These are phyloP conservation scores for Xanthoceras sorbifolium DNA, from an alignment of 345 rosid genomes.

Conservation along the genomic window DNA sequence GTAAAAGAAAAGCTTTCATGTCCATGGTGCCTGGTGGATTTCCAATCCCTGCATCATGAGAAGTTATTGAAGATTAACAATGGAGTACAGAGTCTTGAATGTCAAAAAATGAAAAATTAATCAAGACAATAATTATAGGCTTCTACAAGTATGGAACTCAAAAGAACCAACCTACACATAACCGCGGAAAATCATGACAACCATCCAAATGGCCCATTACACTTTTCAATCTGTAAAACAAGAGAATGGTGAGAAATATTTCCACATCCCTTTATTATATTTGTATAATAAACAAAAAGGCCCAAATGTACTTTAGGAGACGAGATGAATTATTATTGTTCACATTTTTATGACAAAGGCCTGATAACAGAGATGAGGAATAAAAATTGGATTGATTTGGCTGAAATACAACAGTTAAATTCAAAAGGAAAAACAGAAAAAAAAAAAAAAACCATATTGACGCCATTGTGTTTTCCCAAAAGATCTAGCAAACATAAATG, in stretches of 20 bases:
- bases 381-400: background rate
- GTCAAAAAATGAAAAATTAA: background rate
- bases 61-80: background rate
- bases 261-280: background rate
- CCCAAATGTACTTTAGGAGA: background rate
- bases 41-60: slow-evolving; percentile 64
- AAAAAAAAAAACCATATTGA: background rate
- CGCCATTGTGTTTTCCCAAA: background rate
- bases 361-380: background rate
- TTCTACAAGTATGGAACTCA: background rate
- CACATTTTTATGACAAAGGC: background rate
- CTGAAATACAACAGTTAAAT: background rate
- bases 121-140: slow-evolving; percentile 1
- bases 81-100: background rate
- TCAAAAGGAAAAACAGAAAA: background rate
- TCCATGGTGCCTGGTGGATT: slow-evolving; percentile 93
- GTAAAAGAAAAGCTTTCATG: slow-evolving; percentile 88
- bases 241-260: slow-evolving; percentile 7
- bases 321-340: background rate
- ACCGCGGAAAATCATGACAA: slow-evolving; percentile 68
- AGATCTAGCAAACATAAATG: background rate
- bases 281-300: background rate
- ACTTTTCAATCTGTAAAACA: slow-evolving; percentile 68
- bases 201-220: slow-evolving; percentile 77
- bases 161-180: slow-evolving; percentile 63